Conservation (phyloP, 768 basidiomycete genomes). For the Collybiopsis confluens region DNA sequence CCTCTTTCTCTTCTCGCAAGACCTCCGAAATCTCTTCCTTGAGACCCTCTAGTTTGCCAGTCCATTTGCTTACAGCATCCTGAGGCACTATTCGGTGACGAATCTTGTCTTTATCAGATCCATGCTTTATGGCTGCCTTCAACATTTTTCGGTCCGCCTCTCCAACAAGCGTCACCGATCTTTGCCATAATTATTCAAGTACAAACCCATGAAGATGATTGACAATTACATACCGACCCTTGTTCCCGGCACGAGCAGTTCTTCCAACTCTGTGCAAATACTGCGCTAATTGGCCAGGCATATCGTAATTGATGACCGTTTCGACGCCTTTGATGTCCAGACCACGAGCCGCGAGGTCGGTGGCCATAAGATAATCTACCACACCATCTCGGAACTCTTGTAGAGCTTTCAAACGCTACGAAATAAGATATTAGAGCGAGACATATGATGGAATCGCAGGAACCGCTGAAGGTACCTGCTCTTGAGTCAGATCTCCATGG, state of each 20-base stretch:
- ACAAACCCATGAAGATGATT: not conserved
- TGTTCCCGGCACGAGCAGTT: conserved; percentile 91
- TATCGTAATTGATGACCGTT: conserved; percentile 98
- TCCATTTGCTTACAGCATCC: conserved; percentile 71
- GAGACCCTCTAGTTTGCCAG: conserved; percentile 60
- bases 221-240: conserved; percentile 67
- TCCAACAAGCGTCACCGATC: conserved; percentile 92
- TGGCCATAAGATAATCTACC: conserved; percentile 93
- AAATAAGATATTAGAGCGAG: not conserved
- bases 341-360: conserved; percentile 92
- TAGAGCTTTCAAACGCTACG: conserved; percentile 79
- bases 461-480: too few relatives aligned
- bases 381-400: conserved; percentile 82
- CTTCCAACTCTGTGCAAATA: conserved; percentile 97
- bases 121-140: conserved; percentile 91
- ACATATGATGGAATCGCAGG: too few relatives aligned
- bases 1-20: conserved; percentile 89
- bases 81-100: conserved; percentile 83
- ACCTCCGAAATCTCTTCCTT: conserved; percentile 78
- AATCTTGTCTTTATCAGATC: conserved; percentile 71
- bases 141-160: conserved; percentile 96
- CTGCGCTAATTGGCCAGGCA: conserved; percentile 89
- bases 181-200: conserved; percentile 20
- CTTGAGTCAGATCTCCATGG: conserved; percentile 94
- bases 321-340: conserved; percentile 97